A percentile compares a stretch with the other conserved stretches of the same genome.
Conservation (phyloP, 495 filamentous ascomycete species). For the Neurospora sublineolata region DNA sequence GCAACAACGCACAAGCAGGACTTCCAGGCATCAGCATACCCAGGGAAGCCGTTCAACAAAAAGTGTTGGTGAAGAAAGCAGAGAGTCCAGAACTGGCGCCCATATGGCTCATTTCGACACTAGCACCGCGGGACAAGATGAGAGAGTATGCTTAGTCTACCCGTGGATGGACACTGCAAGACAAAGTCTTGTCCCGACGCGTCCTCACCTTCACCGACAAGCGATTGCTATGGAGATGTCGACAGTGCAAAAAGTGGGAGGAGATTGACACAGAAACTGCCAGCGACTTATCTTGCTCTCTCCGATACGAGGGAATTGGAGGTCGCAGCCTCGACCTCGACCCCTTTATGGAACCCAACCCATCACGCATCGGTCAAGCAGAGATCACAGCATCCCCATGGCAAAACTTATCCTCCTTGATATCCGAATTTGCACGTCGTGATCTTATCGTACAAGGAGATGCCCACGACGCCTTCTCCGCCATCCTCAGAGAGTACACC, state of each 20-base stretch:
- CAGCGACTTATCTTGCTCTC: neutral
- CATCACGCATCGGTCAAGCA: neutral
- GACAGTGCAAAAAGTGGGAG: neutral
- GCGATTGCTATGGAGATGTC: constrained; percentile 26
- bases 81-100: neutral
- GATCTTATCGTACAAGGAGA: neutral
- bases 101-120: neutral
- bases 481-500: neutral
- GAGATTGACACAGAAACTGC: neutral
- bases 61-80: neutral
- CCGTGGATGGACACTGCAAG: constrained; percentile 36
- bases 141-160: constrained; percentile 17
- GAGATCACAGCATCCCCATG: neutral
- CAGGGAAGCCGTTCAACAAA: neutral
- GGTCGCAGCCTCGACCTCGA: neutral
- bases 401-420: neutral
- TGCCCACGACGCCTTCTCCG: neutral
- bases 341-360: neutral
- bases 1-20: neutral
- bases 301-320: neutral
- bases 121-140: constrained; percentile 2
- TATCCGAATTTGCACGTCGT: neutral
- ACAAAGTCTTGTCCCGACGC: constrained; percentile 24
- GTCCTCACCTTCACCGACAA: constrained; percentile 25
- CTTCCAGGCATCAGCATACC: neutral